These are phyloP conservation scores for Coix lacrymajobi DNA, from an alignment of 176 grass and related monocot genomes.

Conservation along the genomic window DNA sequence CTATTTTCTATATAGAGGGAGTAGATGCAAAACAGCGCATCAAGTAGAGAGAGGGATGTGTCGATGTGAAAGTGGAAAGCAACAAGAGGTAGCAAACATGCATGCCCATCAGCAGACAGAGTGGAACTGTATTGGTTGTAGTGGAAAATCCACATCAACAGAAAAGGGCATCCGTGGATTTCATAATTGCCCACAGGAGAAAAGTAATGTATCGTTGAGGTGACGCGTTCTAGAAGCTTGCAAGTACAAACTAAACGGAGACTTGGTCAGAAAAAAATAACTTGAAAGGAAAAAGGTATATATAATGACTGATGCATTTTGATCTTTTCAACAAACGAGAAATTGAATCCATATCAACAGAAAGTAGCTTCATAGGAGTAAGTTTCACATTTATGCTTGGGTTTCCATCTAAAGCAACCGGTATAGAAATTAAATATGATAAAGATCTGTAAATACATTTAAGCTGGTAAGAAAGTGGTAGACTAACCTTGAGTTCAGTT, in stretches of 20 bases:
- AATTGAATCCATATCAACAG: background rate
- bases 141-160: slow-evolving; percentile 35
- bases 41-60: background rate
- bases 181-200: slow-evolving; percentile 19
- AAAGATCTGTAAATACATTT: background rate
- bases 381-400: background rate
- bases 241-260: background rate
- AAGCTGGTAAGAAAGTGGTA: background rate
- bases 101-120: slow-evolving; percentile 4
- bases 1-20: too few relatives aligned
- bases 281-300: background rate
- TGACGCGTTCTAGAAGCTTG: slow-evolving; percentile 12
- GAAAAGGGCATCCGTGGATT: background rate
- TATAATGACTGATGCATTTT: background rate
- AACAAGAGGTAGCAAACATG: slow-evolving; percentile 21
- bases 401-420: background rate
- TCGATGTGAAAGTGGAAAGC: slow-evolving; percentile 16
- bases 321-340: background rate
- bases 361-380: background rate
- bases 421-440: background rate
- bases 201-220: background rate
- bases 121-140: slow-evolving; percentile 17
- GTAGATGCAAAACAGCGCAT: background rate
- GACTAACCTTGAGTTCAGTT: background rate
- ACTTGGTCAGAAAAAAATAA: background rate